Evolutionary conservation across 768 basidiomycete genomes (phyloP), one percentile per base, ranked within the genome.

Genomic region (Tylopilus sp.): DNA sequence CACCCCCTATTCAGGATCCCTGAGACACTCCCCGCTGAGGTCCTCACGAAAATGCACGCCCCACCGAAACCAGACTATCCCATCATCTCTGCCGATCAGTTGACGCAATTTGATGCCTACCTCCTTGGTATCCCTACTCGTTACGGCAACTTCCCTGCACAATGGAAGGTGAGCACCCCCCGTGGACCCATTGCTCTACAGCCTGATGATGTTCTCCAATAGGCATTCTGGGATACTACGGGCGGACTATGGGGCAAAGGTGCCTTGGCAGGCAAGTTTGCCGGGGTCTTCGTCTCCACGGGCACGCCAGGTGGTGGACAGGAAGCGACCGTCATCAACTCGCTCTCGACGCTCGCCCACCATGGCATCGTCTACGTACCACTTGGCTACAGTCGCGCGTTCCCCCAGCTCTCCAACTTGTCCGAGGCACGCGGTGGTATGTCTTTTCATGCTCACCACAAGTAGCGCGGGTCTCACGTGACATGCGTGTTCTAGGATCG

Each of bases 261-360:
- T 11, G 73, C 67, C 4, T 74, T 94, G 46, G 66, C 74, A n/a
- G 90, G 90, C 58, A 95, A 94, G 65, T 83, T 81, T 57, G 90
- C 78, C 0, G 77, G 82, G 15, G 70, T 81, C 43, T 93, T 92
- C 74, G 80, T 89, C 41, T 84, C 85, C 20, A 83, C 86, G 1
- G 86, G 76, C 0, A 70, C 76, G 12, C 79, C 74, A 10, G 88
- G 90, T 52, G 89, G 91, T 55, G 91, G 91, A 21, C 90, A 92
- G 55, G 86, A 85, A 62, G 52, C 73, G 11, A 86, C 85, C 9
- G 71, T 72, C 47, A 51, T 82, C 47, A 74, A 62, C 53, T 57
- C 72, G 50, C 59, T 88, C 65, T 79, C 79, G 50, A 80, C 85
- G 47, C 63, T 91, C 52, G 68, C 76, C 7, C 89, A 93, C 64